phyloP scores from a whole-genome alignment of 1,284 basidiomycete genomes.

The Ganoderma sinense region DNA sequence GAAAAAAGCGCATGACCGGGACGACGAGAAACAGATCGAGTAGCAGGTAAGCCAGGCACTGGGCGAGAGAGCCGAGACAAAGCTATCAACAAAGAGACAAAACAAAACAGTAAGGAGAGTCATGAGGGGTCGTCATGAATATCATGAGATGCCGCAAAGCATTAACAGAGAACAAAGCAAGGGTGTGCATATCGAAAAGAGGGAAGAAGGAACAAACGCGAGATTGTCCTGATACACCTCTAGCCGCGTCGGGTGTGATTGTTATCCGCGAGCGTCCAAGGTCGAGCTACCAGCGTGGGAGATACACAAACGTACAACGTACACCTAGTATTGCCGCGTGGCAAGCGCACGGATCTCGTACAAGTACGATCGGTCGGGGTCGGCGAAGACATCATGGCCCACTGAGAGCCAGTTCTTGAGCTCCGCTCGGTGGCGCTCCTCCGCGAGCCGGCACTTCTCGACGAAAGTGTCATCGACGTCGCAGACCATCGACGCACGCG shows the following conservation, averaged over 20 bases:
- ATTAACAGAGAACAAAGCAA: slow-evolving; percentile 13
- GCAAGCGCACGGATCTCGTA: slow-evolving; percentile 84
- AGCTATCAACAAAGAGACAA: slow-evolving; percentile 26
- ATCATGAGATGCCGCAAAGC: slow-evolving; percentile 11
- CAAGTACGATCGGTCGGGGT: slow-evolving; percentile 66
- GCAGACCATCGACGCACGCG: slow-evolving; percentile 74
- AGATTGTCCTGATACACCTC: slow-evolving; percentile 30
- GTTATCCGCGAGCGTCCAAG: slow-evolving; percentile 26
- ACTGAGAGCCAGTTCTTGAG: slow-evolving; percentile 78
- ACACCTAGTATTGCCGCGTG: slow-evolving; percentile 73
- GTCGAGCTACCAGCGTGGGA: not conserved
- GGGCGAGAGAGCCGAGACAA: slow-evolving; percentile 17
- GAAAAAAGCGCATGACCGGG: slow-evolving; percentile 28
- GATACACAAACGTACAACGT: slow-evolving; percentile 10
- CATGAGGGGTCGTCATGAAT: slow-evolving; percentile 32
- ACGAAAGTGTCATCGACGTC: slow-evolving; percentile 79
- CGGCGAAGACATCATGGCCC: slow-evolving; percentile 50
- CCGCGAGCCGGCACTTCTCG: slow-evolving; percentile 75
- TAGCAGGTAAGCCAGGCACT: slow-evolving; percentile 1
- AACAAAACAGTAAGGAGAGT: slow-evolving; percentile 21
- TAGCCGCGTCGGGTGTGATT: slow-evolving; percentile 31
- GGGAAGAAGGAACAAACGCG: slow-evolving; percentile 10
- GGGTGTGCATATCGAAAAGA: slow-evolving; percentile 15
- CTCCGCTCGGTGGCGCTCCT: slow-evolving; percentile 81
- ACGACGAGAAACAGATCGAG: slow-evolving; percentile 10